These are phyloP conservation scores for Pholiota conissans DNA, from an alignment of 768 basidiomycete genomes.

Conservation along the genomic window DNA sequence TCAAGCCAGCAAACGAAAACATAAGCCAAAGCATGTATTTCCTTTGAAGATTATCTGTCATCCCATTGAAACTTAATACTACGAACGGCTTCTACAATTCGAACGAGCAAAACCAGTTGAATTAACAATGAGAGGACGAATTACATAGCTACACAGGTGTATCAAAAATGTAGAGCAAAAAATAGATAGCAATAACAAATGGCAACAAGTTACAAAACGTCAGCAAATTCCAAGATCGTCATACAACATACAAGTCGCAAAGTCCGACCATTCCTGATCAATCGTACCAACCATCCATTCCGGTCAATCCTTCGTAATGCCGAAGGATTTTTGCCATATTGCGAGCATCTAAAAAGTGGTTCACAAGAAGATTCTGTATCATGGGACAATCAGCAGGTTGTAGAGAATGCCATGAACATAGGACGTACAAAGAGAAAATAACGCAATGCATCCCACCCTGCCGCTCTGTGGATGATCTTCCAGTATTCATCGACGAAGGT, in stretches of 20 bases:
- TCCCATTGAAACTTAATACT: no score
- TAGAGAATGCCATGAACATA: no score
- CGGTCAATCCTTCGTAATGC: conserved; percentile 54
- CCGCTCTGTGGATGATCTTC: conserved; percentile 65
- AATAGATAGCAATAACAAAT: no score
- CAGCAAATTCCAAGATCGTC: no score
- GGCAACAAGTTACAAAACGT: neutral
- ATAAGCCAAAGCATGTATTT: conserved; percentile 22
- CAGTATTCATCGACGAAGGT: conserved; percentile 61
- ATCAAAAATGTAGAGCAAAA: no score
- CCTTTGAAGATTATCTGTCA: conserved; percentile 15
- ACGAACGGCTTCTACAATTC: no score
- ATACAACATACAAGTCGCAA: no score
- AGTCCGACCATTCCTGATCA: no score
- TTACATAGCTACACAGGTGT: no score
- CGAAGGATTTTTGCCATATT: conserved; percentile 51
- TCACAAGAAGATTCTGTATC: conserved; percentile 49
- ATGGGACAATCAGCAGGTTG: neutral
- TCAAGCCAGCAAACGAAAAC: conserved; percentile 8
- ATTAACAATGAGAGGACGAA: no score
- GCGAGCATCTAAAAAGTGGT: conserved; percentile 47
- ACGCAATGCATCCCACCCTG: conserved; percentile 64
- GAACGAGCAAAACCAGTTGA: no score
- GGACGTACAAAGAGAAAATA: conserved; percentile 37
- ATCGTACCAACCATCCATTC: conserved; percentile 42